Evolutionary conservation across 768 basidiomycete species (phyloP).

Genomic region (Tricholoma flavovirens): DNA sequence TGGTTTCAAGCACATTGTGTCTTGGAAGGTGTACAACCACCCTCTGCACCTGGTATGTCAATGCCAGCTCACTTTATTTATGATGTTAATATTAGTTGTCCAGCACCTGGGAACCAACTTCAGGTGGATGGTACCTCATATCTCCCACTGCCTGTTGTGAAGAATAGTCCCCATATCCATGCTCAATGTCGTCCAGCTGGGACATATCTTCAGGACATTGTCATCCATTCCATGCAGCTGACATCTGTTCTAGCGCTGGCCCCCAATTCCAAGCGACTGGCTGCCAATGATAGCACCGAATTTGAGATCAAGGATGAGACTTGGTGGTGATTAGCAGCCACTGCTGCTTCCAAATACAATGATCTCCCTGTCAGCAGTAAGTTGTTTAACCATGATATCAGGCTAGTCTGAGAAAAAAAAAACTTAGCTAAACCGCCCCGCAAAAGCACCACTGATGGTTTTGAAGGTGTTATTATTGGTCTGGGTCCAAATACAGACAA

Average conservation of each 20-base stretch:
- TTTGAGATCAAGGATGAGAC: not conserved
- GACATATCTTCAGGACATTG: slow-evolving; percentile 6
- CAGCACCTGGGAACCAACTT: not conserved
- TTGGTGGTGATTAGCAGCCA: not conserved
- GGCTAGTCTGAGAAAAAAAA: not conserved
- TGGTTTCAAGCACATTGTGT: slow-evolving; percentile 1
- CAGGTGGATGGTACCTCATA: not conserved
- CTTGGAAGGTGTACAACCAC: not conserved
- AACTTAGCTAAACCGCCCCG: not conserved
- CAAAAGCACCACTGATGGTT: not conserved
- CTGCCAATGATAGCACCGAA: not conserved
- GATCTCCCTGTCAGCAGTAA: not conserved
- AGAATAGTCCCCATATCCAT: not conserved
- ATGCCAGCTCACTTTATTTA: not conserved
- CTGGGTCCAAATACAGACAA: slow-evolving; percentile 4
- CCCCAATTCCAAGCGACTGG: not conserved
- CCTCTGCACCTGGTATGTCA: not conserved
- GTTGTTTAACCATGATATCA: not conserved
- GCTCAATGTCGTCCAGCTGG: slow-evolving; percentile 1
- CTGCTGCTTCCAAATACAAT: not conserved
- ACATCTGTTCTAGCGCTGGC: not conserved
- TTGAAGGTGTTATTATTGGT: slow-evolving; percentile 1
- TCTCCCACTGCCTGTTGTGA: too few relatives aligned
- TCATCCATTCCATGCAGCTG: not conserved
- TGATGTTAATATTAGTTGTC: not conserved